Evolutionary conservation across 306 rosid species (phyloP).

Genomic region (Corylus heterophylla): DNA sequence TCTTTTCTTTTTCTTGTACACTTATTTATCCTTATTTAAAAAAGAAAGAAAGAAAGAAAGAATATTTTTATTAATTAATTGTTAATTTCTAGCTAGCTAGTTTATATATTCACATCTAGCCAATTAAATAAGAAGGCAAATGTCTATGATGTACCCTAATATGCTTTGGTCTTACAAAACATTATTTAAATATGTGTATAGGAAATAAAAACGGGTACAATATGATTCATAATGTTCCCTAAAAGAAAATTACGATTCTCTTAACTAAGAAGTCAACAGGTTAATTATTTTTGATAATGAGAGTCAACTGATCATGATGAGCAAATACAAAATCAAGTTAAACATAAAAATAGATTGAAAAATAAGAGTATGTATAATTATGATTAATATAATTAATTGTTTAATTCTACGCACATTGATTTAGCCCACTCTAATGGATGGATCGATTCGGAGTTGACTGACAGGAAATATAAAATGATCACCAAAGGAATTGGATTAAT

Average conservation of each 20-base stretch:
- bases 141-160: too few relatives aligned
- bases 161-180: too few relatives aligned
- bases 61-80: not conserved
- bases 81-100: not conserved
- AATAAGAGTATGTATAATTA: constrained; percentile 10
- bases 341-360: not conserved
- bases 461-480: constrained; percentile 13
- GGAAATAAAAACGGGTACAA: too few relatives aligned
- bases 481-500: constrained; percentile 42
- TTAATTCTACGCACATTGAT: not conserved
- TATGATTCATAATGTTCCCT: not conserved
- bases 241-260: not conserved
- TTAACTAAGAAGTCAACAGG: not conserved
- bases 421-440: constrained; percentile 28
- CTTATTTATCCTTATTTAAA: not conserved
- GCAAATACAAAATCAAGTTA: not conserved
- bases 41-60: too few relatives aligned
- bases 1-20: not conserved
- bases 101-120: not conserved
- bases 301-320: not conserved
- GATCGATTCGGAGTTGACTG: constrained; percentile 60
- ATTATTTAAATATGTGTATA: too few relatives aligned
- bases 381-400: not conserved
- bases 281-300: not conserved
- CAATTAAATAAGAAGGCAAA: not conserved